Evolutionary conservation across 257 asterid species (phyloP).

Genomic region (Nicotiana attenuata): DNA sequence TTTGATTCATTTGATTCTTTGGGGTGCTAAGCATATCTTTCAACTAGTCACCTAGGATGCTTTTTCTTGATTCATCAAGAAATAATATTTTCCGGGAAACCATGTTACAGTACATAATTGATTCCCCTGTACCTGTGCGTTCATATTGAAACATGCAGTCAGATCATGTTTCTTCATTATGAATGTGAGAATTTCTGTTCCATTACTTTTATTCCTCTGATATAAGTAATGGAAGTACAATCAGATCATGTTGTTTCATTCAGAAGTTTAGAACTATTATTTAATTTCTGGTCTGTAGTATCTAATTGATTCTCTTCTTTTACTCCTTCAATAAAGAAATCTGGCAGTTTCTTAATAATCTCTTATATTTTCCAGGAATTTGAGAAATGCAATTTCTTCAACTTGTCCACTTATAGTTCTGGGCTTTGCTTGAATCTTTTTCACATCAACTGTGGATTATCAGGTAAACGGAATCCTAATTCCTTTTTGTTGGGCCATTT

Average conservation of each 20-base stretch:
- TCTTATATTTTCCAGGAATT: conserved; percentile 39
- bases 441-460: conserved; percentile 75
- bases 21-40: not conserved
- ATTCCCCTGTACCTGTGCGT: not conserved
- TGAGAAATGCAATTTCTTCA: conserved; percentile 46
- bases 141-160: not conserved
- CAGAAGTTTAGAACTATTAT: not conserved
- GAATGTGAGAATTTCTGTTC: not conserved
- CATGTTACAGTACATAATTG: not conserved
- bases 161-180: not conserved
- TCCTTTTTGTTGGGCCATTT: not conserved
- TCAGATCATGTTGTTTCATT: not conserved
- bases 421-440: conserved; percentile 80
- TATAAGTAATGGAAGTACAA: not conserved
- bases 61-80: not conserved
- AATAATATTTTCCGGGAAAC: not conserved
- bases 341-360: not conserved
- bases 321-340: not conserved
- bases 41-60: not conserved
- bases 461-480: conserved; percentile 42
- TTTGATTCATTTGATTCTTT: not conserved
- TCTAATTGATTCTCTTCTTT: not conserved
- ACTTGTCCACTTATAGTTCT: conserved; percentile 71
- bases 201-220: not conserved
- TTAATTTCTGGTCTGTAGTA: not conserved